phyloP scores from a whole-genome alignment of 192 early-diverging fungal species.

The Coemansia sp. region DNA sequence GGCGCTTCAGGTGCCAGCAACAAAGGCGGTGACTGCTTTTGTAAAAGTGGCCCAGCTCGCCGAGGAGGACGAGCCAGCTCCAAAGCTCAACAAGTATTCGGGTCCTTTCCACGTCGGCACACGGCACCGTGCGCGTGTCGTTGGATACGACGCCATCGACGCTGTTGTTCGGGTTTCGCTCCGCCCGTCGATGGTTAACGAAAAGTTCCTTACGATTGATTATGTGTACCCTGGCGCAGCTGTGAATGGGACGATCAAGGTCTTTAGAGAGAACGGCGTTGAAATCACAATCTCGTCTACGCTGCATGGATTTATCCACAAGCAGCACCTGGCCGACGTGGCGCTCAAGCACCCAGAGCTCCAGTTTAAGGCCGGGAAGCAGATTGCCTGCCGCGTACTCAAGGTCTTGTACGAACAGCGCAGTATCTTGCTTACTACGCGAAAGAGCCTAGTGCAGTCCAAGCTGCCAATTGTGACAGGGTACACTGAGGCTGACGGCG shows the following conservation, averaged over 20 bases:
- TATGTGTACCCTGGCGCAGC: slow-evolving; percentile 57
- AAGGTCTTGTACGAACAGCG: slow-evolving; percentile 55
- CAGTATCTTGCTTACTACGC: slow-evolving; percentile 72
- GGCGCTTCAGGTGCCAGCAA: slow-evolving; percentile 56
- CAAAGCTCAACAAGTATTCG: slow-evolving; percentile 47
- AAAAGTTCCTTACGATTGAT: slow-evolving; percentile 64
- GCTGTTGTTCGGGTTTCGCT: slow-evolving; percentile 72
- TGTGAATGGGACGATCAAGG: slow-evolving; percentile 53
- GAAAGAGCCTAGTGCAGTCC: slow-evolving; percentile 71
- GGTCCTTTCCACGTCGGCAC: slow-evolving; percentile 67
- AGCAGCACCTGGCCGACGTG: slow-evolving; percentile 72
- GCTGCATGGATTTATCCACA: slow-evolving; percentile 72
- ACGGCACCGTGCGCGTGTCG: slow-evolving; percentile 72
- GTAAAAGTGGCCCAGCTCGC: slow-evolving; percentile 64
- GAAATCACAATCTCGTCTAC: slow-evolving; percentile 58
- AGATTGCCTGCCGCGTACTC: slow-evolving; percentile 73
- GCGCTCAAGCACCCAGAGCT: slow-evolving; percentile 65
- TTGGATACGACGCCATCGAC: slow-evolving; percentile 77
- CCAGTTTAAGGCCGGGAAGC: slow-evolving; percentile 71
- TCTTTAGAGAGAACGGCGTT: slow-evolving; percentile 58
- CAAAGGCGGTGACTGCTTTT: slow-evolving; percentile 17
- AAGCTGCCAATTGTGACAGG: slow-evolving; percentile 64
- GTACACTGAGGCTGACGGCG: slow-evolving; percentile 55
- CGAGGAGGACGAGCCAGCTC: slow-evolving; percentile 60
- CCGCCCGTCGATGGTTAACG: slow-evolving; percentile 65